Evolutionary conservation across 176 grass and related monocot genomes (phyloP).

Genomic region (Rhynchospora pubera): DNA sequence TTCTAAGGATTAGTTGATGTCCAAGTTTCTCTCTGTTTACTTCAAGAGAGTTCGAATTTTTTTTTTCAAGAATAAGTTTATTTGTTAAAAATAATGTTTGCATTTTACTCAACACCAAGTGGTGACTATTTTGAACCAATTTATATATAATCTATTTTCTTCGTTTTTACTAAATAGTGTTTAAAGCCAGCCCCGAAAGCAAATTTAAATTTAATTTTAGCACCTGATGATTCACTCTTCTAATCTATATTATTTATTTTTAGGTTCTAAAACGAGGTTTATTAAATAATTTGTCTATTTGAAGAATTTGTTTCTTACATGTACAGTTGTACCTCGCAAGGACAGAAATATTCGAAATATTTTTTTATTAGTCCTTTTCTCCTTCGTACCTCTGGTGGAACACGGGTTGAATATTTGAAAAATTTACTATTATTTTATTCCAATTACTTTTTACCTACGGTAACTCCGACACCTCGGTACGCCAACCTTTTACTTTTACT

Average conservation of each 20-base stretch:
- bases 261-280: not conserved
- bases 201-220: not conserved
- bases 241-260: not conserved
- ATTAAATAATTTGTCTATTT: not conserved
- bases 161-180: not conserved
- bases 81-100: no score
- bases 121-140: not conserved
- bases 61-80: not conserved
- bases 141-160: not conserved
- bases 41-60: not conserved
- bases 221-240: not conserved
- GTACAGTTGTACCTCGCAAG: not conserved
- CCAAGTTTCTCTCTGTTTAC: not conserved
- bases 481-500: conserved; percentile 5
- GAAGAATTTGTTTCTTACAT: not conserved
- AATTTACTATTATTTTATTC: conserved; percentile 8
- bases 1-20: not conserved
- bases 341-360: not conserved
- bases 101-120: not conserved
- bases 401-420: conserved; percentile 19
- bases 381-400: not conserved
- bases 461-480: conserved; percentile 19
- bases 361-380: not conserved
- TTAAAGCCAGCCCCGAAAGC: not conserved
- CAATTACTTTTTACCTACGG: conserved; percentile 12